phyloP scores from a whole-genome alignment of 2,329 filamentous ascomycete species.

The Hypomyces perniciosus region DNA sequence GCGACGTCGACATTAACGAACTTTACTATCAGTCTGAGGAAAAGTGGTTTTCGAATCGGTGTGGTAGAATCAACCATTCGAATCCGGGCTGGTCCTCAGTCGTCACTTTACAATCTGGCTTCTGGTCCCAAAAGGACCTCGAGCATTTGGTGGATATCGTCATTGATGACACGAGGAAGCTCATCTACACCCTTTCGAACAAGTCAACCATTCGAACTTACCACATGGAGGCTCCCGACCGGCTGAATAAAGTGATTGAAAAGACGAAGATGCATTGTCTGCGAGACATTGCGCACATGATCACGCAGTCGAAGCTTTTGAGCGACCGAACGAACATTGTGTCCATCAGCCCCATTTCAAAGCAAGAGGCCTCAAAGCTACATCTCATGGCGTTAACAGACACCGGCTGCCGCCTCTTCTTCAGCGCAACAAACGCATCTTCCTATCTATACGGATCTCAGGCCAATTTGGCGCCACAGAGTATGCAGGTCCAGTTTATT shows the following conservation, averaged over 20 bases:
- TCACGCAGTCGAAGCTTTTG: conserved; percentile 65
- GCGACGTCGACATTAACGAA: conserved; percentile 85
- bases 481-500: conserved; percentile 97
- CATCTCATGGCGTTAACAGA: conserved; percentile 87
- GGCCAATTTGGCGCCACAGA: conserved; percentile 67
- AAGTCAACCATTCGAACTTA: conserved; percentile 87
- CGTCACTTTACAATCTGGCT: conserved; percentile 43
- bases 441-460: conserved; percentile 58
- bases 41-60: conserved; percentile 88
- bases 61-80: conserved; percentile 84
- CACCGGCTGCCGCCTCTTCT: conserved; percentile 84
- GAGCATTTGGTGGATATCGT: conserved; percentile 74
- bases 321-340: conserved; percentile 67
- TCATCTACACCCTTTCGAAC: conserved; percentile 87
- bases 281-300: conserved; percentile 79
- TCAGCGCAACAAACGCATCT: conserved; percentile 79
- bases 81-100: conserved; percentile 64
- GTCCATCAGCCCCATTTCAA: conserved; percentile 78
- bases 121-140: conserved; percentile 45
- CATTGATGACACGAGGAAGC: conserved; percentile 79
- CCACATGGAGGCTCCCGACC: conserved; percentile 65
- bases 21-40: conserved; percentile 96
- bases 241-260: conserved; percentile 58
- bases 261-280: conserved; percentile 57
- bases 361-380: conserved; percentile 71